Base-by-base conservation (phyloP, 345 rosid genomes). In the Salix purpurea region DNA sequence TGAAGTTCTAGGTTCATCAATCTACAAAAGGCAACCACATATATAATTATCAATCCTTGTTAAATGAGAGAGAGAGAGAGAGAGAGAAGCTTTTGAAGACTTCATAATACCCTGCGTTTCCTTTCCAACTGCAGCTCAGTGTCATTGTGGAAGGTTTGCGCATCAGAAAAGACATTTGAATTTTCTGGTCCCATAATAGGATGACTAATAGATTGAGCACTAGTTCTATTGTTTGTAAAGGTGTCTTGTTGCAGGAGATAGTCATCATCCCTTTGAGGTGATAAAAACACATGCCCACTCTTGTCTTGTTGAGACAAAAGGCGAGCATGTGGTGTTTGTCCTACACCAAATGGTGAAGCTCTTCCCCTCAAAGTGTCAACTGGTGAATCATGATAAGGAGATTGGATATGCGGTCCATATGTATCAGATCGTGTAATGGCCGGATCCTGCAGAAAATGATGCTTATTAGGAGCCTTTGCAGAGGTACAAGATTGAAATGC, bases 361-460 rank as follows among this genome's bases (percentile, higher is more conserved):
- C 88, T 88, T 70, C 84, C 83, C 67, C 88, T 91, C 77, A 86
- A 65, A 67, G 71, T 77, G 79, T 89, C 94, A 79, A 80, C 87
- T 3, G 84, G 86, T 19, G 80, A 65, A 76, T 89, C 93, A 67
- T 76, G 89, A 78, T 83, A 84, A 84, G 87, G 89, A 76, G 89
- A 85, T 73, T 87, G 91, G 40, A 84, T 56, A 79, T 71, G 79
- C 70, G 85, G 85, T 60, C 90, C 92, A 83, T 80, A 83, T 39
- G 83, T 40, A 71, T 88, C 89, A 79, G 90, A 84, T 80, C 90
- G 86, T 75, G 71, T 67, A 74, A 70, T 73, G 26, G 95, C 82
- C 62, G 85, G 91, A 26, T 96, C 96, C 70, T 85, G 90, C 65
- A 90, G 78, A 85, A 88, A 84, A 73, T 86, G 94, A 77, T 93